Evolutionary conservation across 257 asterid species (phyloP), one percentile per base, ranked within the genome.

Genomic region (Cynanchum wilfordii): DNA sequence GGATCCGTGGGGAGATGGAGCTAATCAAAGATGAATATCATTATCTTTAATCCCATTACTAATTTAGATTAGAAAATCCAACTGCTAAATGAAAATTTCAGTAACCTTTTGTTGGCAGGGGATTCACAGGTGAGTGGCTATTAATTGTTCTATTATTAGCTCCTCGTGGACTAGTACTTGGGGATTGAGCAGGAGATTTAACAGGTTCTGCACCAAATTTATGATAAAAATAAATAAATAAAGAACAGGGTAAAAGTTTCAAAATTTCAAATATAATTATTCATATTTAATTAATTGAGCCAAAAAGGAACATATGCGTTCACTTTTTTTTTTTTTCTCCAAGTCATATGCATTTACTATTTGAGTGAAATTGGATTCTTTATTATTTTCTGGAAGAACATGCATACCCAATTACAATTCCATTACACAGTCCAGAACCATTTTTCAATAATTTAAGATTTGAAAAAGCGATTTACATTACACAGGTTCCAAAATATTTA

Each of bases 91-190:
- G 68, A 56, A 66, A 67, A 2, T 49, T 60, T 70, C 78, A 82
- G 81, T 65, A 73, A 89, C 97, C 93, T 82, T 84, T 69, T 50
- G 85, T 70, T 24, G 89, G 96, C 69, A 84, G 74, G 45, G 59
- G 80, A 71, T 85, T 80, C 78, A 49, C 71, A 50, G 87, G 87
- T 44, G 81, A 75, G 20, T 80, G 76, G 63, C 30, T 71, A 67
- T 72, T 66, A 71, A 77, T 50, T 42, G 81, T 73, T 83, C 78
- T 69, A 68, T 75, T 74, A 40, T 77, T 80, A 70, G 76, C 85
- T 72, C 79, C 51, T 72, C 68, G 76, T 45, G 64, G 67, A 3
- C 69, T 79, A 75, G 75, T 81, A 80, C 87, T 84, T 56, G 89
- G 87, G 70, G 83, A 84, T 67, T 79, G 83, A 38, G 73, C 58